Evolutionary conservation across 352 stramenopile genomes (phyloP).

Genomic region (Aphanomyces astaci): DNA sequence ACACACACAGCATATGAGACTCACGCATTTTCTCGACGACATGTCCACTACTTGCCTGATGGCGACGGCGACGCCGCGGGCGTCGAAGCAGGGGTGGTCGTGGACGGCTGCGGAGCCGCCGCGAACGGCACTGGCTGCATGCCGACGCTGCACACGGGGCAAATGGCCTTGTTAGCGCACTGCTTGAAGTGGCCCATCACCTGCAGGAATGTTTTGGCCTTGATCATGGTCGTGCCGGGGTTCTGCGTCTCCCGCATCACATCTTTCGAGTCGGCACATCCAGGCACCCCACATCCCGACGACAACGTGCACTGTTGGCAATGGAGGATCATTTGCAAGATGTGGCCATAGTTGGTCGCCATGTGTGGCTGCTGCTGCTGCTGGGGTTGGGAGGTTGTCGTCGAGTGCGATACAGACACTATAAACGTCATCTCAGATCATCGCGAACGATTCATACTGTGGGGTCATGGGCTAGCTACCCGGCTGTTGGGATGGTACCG

Average conservation of each 20-base stretch:
- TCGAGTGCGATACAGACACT: too few species aligned
- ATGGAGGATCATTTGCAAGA: conserved; percentile 80
- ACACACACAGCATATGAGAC: too few species aligned
- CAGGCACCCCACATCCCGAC: conserved; percentile 46
- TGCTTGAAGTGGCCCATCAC: conserved; percentile 77
- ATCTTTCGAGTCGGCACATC: conserved; percentile 65
- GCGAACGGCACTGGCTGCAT: conserved; percentile 40
- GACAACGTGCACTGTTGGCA: conserved; percentile 68
- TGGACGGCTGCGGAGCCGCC: neutral
- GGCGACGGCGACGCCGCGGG: too few species aligned
- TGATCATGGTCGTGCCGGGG: conserved; percentile 23
- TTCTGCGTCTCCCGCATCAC: conserved; percentile 65
- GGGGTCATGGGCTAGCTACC: too few species aligned
- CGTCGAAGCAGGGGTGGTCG: neutral
- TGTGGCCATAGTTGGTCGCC: conserved; percentile 65
- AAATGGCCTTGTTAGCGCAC: conserved; percentile 73
- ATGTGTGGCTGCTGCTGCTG: conserved; percentile 23
- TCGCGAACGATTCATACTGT: too few species aligned
- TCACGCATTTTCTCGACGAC: too few species aligned
- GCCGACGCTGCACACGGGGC: conserved; percentile 80
- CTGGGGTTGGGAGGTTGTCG: conserved; percentile 24
- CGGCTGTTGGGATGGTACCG: too few species aligned
- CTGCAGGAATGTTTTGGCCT: conserved; percentile 82
- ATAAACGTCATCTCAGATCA: too few species aligned
- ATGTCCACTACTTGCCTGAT: too few species aligned